Evolutionary conservation across 495 filamentous ascomycete genomes (phyloP), one percentile per base, ranked within the genome.

Genomic region (Lasiosphaeria ovina): DNA sequence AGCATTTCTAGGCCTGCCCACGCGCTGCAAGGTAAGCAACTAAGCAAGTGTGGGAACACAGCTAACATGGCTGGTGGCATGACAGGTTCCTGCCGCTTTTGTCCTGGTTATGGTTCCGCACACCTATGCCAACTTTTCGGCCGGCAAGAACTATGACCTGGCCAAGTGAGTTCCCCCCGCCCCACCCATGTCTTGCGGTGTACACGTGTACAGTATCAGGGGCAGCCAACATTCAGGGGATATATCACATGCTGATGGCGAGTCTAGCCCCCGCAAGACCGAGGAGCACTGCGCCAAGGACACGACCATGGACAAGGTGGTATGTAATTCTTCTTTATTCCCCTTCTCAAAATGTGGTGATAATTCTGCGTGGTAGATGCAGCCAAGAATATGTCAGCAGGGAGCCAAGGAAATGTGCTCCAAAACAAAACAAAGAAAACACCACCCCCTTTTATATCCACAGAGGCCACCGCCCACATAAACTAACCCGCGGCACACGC

Each of bases 61-160:
- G 42, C 48, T 36, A 14, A 57, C 47, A 49, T 17, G 31, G 35
- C 40, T 52, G 42, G 60, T 55, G 31, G 36, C 7, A 12, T 17
- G 1, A 11, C 49, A 81, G 80, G 70, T 83, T 61, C 81, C 80
- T 24, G 76, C 68, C 7, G 81, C 80, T 12, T 69, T 80, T 57
- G 5, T 77, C 42, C 33, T 82, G 17, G 59, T 67, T 42, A 49
- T 79, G 51, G 9, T 69, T 7, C 77, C 79, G 35, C 69, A 74
- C 45, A 32, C 57, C 31, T 77, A 76, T 42, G 68, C 77, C 54
- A 58, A 64, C 42, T 17, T 64, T 2, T 58, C 70, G n/a, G 74
- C 79, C 3, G 74, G 77, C 44, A 70, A 72, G 55, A 72, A 72
- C 56, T 75, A 78, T 32, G 75, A 80, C 57, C 57, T 72, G 11